Evolutionary conservation across 2,329 filamentous ascomycete species (phyloP).

Genomic region (Fusarium duplospermum): DNA sequence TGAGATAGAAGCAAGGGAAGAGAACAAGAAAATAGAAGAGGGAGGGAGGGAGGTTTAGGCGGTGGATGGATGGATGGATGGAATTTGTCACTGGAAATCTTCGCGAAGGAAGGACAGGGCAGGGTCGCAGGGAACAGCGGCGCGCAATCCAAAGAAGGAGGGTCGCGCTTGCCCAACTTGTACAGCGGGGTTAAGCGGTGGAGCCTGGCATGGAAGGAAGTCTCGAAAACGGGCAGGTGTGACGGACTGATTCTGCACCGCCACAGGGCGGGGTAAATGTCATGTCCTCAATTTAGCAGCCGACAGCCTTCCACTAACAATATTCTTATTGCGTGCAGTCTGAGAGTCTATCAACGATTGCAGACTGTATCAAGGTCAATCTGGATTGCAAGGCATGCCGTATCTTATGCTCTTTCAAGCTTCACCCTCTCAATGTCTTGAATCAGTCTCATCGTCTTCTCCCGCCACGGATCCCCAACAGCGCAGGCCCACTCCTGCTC

Average conservation of each 20-base stretch:
- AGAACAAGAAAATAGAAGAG: constrained; percentile 16
- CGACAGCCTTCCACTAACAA: background rate
- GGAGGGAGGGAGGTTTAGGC: constrained; percentile 27
- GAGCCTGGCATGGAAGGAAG: constrained; percentile 6
- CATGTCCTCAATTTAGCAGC: background rate
- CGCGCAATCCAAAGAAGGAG: constrained; percentile 31
- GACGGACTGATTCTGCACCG: constrained; percentile 31
- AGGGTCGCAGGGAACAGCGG: constrained; percentile 25
- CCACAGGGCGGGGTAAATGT: constrained; percentile 43
- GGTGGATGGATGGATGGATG: background rate
- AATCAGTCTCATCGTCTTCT: background rate
- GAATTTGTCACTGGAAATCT: constrained; percentile 26
- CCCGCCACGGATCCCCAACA: background rate
- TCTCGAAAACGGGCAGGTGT: constrained; percentile 8
- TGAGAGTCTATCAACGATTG: background rate
- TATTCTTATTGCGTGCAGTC: background rate
- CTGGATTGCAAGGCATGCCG: background rate
- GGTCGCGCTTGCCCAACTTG: constrained; percentile 37
- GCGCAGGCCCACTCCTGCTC: constrained; percentile 52
- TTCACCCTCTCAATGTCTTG: background rate
- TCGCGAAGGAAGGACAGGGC: constrained; percentile 14
- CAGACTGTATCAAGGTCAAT: background rate
- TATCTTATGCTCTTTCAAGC: background rate
- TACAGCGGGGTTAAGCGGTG: constrained; percentile 37
- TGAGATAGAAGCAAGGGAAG: constrained; percentile 20